These are phyloP conservation scores for Brassica juncea DNA, from an alignment of 345 rosid genomes.

Conservation along the genomic window DNA sequence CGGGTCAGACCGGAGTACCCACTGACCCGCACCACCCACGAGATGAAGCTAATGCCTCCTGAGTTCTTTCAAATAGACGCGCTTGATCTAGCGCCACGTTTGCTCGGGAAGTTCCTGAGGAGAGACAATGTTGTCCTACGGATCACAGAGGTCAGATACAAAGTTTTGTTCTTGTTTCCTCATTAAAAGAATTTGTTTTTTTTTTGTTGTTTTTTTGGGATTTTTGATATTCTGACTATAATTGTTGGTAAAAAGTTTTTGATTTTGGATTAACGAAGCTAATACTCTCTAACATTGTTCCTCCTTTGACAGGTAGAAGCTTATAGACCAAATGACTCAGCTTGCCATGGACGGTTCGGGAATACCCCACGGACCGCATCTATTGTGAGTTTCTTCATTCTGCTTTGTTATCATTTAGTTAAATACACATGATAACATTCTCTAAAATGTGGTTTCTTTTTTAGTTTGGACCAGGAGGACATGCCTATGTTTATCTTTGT, in stretches of 20 bases:
- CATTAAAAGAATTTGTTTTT: not conserved
- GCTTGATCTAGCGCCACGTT: constrained; percentile 82
- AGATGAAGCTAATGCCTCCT: constrained; percentile 52
- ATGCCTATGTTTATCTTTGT: constrained; percentile 92
- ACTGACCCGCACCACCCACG: constrained; percentile 3
- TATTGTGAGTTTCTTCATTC: constrained; percentile 51
- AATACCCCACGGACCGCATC: constrained; percentile 86
- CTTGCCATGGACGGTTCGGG: constrained; percentile 90
- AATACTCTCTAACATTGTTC: not conserved
- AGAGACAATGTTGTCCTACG: constrained; percentile 79
- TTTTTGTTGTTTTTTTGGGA: not conserved
- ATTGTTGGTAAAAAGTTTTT: not conserved
- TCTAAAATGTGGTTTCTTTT: not conserved
- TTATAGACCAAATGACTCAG: constrained; percentile 89
- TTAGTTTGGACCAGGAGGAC: constrained; percentile 94
- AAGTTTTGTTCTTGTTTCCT: constrained; percentile 1
- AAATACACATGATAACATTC: not conserved
- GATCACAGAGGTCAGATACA: constrained; percentile 73
- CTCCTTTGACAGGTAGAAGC: constrained; percentile 75
- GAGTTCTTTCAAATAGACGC: constrained; percentile 81
- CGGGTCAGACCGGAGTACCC: constrained; percentile 42
- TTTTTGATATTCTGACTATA: not conserved
- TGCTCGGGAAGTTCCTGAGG: constrained; percentile 85
- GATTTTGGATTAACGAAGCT: not conserved
- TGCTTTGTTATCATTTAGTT: not conserved